Base-by-base conservation (phyloP, 176 grass and related monocot genomes). In the sorghum (Sorghum bicolor) region DNA sequence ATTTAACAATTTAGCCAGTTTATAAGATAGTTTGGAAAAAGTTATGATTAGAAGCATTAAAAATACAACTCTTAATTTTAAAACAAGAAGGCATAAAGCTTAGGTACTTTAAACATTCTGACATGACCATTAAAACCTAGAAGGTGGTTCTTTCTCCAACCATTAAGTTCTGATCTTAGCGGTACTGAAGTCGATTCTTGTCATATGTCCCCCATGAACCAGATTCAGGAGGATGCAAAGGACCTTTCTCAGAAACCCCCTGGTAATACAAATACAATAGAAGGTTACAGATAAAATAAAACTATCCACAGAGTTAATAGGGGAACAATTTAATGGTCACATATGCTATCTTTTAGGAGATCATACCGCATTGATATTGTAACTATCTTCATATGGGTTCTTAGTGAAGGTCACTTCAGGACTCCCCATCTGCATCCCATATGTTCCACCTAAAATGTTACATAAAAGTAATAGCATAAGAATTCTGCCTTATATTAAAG, bases 161-260 rank as follows among this genome's bases (percentile, higher is more conserved):
- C 16, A 25, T 14, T 25, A 12, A 75, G 75, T 76, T 76, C 25
- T 17, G 22, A 68, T 73, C 79, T 94, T 79, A 94, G 73, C 82
- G 92, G 45, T 86, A 89, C 63, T 75, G 77, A 76, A 87, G 38
- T 62, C 39, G 87, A 85, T 47, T 85, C 70, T 74, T 92, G 57
- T 86, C 87, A 82, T 87, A 81, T 72, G 82, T 31, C 61, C 87
- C 63, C 92, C 89, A 92, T 66, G 89, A 87, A 76, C 86, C 83
- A 74, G 89, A 88, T 72, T 84, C 72, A 74, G 78, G 62, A 80
- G 57, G 78, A 80, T 88, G 80, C 12, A 81, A 30, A 90, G 69
- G 34, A 80, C 74, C 86, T 89, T 90, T 94, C 62, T 92, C 89
- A 86, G 85, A 77, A 88, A 74, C 82, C 67, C 78, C 89, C 92